Percentiles rank a stretch among this genome's conserved stretches.
Evolutionary conservation across 2,329 filamentous ascomycete genomes (phyloP).

Genomic region (Samsoniella hepiali): DNA sequence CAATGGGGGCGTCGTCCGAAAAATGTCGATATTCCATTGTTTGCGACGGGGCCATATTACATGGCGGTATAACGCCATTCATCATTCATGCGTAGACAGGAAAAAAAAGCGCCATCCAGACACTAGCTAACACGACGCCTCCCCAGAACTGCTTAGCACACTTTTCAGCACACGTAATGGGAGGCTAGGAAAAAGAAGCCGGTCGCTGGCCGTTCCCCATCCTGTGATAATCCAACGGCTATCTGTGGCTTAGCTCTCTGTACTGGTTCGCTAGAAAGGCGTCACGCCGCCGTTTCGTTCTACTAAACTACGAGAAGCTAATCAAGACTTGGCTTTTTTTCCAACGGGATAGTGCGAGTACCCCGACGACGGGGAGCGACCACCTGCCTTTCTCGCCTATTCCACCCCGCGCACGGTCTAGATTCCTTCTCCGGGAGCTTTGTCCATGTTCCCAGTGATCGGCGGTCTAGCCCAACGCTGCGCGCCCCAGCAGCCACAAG

Average conservation of each 20-base stretch:
- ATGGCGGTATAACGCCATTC: constrained; percentile 5
- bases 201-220: not conserved
- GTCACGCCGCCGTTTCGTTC: not conserved
- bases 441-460: not conserved
- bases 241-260: constrained; percentile 5
- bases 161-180: not conserved
- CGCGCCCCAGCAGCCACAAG: not conserved
- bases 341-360: not conserved
- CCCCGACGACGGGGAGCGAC: too few relatives aligned
- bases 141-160: not conserved
- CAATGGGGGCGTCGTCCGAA: not conserved
- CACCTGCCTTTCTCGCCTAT: not conserved
- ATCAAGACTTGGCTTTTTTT: not conserved
- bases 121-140: constrained; percentile 1
- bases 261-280: not conserved
- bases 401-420: not conserved
- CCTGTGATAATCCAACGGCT: constrained; percentile 8
- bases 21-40: not conserved
- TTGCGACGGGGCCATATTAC: constrained; percentile 8
- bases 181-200: not conserved
- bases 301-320: not conserved
- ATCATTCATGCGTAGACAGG: not conserved
- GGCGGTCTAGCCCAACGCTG: not conserved
- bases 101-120: not conserved
- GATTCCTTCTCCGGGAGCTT: not conserved